Evolutionary conservation across 2,329 filamentous ascomycete species (phyloP).

Genomic region (Colletotrichum sp.): DNA sequence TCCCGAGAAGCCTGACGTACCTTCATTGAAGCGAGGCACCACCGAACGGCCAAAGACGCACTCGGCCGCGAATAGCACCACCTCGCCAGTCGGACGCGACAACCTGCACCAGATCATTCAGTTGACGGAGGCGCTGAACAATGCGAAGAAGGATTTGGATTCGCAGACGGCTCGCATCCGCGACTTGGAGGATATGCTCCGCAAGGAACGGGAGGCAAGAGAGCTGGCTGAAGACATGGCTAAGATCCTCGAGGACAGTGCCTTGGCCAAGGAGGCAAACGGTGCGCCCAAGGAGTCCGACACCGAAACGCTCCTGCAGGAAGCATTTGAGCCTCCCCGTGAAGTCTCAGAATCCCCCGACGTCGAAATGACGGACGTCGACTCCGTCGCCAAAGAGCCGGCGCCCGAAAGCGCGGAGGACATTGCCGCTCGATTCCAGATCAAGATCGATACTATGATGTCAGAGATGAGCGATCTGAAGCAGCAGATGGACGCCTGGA

Average conservation of each 20-base stretch:
- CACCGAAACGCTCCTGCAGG: slow-evolving; percentile 46
- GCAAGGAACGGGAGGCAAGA: slow-evolving; percentile 80
- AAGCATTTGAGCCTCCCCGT: slow-evolving; percentile 48
- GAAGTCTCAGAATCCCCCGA: slow-evolving; percentile 34
- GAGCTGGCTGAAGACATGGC: slow-evolving; percentile 85
- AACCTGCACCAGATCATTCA: slow-evolving; percentile 77
- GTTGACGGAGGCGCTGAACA: slow-evolving; percentile 82
- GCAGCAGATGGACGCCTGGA: slow-evolving; percentile 79
- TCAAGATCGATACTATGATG: slow-evolving; percentile 77
- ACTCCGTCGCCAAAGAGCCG: slow-evolving; percentile 25
- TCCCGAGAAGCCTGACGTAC: slow-evolving; percentile 87
- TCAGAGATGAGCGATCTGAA: slow-evolving; percentile 82
- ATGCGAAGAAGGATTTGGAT: slow-evolving; percentile 86
- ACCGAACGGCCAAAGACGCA: slow-evolving; percentile 74
- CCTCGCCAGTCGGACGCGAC: slow-evolving; percentile 61
- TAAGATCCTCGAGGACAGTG: slow-evolving; percentile 68
- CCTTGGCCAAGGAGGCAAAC: slow-evolving; percentile 39
- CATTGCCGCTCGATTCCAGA: slow-evolving; percentile 59
- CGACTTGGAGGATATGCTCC: slow-evolving; percentile 79
- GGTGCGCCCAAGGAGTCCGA: slow-evolving; percentile 39
- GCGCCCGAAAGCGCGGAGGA: slow-evolving; percentile 38
- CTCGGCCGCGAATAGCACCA: slow-evolving; percentile 41
- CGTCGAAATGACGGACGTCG: slow-evolving; percentile 23
- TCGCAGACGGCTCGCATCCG: slow-evolving; percentile 80
- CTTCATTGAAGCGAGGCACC: slow-evolving; percentile 75